phyloP scores from a whole-genome alignment of 306 rosid species.

The Lathyrus sativus region DNA sequence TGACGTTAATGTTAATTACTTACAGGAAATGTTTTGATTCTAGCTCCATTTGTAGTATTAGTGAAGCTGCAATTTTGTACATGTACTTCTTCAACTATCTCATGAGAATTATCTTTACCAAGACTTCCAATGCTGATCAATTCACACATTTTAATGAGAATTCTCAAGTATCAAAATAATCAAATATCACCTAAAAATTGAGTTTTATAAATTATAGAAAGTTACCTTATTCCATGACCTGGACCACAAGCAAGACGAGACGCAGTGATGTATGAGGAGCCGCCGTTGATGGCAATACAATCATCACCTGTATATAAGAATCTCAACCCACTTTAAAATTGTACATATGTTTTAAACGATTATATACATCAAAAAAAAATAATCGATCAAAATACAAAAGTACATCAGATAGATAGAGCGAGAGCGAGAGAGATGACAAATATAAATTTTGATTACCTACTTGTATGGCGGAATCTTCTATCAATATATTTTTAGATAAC shows the following conservation, averaged over 20 bases:
- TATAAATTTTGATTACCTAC: slow-evolving; percentile 34
- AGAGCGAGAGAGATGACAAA: too few species aligned
- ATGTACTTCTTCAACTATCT: slow-evolving; percentile 38
- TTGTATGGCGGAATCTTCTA: slow-evolving; percentile 26
- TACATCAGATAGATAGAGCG: too few species aligned
- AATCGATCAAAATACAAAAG: too few species aligned
- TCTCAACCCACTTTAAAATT: background rate
- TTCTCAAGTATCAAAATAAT: background rate
- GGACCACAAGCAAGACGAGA: slow-evolving; percentile 50
- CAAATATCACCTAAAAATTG: background rate
- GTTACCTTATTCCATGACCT: slow-evolving; percentile 57
- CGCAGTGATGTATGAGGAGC: slow-evolving; percentile 39
- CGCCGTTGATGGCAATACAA: slow-evolving; percentile 46
- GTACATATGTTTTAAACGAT: background rate
- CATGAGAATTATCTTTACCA: slow-evolving; percentile 2
- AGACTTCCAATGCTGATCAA: slow-evolving; percentile 54
- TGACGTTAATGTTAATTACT: background rate
- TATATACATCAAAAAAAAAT: too few species aligned
- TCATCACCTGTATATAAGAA: slow-evolving; percentile 45
- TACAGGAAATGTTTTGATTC: slow-evolving; percentile 51
- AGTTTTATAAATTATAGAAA: background rate
- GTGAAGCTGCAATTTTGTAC: slow-evolving; percentile 41
- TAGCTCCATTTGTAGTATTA: slow-evolving; percentile 42
- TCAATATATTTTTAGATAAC: slow-evolving; percentile 11
- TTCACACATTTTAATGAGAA: background rate